Percentiles rank a stretch among this genome's conserved stretches.
Evolutionary conservation across 208 protist genomes (phyloP).

Genomic region (Wallacemonas collosoma): DNA sequence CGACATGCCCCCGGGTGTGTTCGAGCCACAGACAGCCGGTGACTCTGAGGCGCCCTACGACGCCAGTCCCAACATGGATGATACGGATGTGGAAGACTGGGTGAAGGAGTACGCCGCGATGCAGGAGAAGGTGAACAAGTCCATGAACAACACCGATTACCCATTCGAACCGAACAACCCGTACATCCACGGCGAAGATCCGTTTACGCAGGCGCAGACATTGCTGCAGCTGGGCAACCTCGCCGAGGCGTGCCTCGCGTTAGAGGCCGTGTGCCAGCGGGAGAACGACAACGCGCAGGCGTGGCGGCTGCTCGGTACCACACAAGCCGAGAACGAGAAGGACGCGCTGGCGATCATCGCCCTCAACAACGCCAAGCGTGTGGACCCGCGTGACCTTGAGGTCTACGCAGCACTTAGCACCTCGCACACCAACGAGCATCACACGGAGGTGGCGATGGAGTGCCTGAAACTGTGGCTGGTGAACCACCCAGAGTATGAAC

Average conservation of each 20-base stretch:
- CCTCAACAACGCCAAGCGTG: conserved; percentile 73
- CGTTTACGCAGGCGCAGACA: conserved; percentile 72
- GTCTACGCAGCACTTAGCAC: conserved; percentile 80
- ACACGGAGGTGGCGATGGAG: conserved; percentile 67
- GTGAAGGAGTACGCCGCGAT: conserved; percentile 74
- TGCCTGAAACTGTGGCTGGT: conserved; percentile 79
- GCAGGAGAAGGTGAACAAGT: conserved; percentile 47
- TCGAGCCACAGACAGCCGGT: conserved; percentile 25
- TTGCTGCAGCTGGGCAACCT: conserved; percentile 80
- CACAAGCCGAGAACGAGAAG: conserved; percentile 92
- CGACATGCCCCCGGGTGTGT: conserved; percentile 47
- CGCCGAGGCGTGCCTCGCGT: conserved; percentile 85
- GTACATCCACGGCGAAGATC: conserved; percentile 77
- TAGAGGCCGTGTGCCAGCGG: conserved; percentile 88
- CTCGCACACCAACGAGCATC: conserved; percentile 89
- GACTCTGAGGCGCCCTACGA: conserved; percentile 20
- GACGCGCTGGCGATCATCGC: conserved; percentile 86
- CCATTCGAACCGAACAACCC: conserved; percentile 90
- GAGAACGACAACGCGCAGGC: conserved; percentile 63
- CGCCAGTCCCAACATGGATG: conserved; percentile 33
- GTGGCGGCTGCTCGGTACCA: conserved; percentile 82
- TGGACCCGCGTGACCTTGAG: conserved; percentile 67
- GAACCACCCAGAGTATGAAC: conserved; percentile 79
- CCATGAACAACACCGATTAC: conserved; percentile 80
- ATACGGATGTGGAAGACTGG: conserved; percentile 70